Conservation (phyloP, 2,329 filamentous ascomycete genomes). For the Aspergillus brunneoviolaceus region DNA sequence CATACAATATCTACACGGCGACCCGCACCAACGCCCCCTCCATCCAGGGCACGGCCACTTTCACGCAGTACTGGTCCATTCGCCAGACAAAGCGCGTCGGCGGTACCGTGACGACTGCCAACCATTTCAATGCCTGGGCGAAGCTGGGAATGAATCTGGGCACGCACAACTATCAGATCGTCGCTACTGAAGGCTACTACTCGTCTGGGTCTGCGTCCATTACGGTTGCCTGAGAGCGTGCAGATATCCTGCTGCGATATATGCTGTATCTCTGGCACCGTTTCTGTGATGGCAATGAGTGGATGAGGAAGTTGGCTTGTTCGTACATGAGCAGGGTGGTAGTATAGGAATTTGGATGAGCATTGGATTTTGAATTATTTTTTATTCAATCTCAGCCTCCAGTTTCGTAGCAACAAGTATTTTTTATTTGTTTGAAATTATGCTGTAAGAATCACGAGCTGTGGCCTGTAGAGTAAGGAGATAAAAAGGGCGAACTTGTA, state of each 20-base stretch:
- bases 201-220: conserved; percentile 41
- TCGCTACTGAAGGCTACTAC: conserved; percentile 46
- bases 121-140: conserved; percentile 41
- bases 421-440: too few species aligned
- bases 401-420: too few species aligned
- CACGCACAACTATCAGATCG: conserved; percentile 42
- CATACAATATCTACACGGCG: conserved; percentile 41
- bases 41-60: conserved; percentile 42
- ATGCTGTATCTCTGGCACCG: too few species aligned
- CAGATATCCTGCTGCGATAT: background rate
- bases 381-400: too few species aligned
- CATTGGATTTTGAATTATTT: too few species aligned
- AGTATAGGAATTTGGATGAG: too few species aligned
- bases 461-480: too few species aligned
- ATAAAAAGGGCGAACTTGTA: too few species aligned
- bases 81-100: conserved; percentile 35
- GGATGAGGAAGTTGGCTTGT: too few species aligned
- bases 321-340: too few species aligned
- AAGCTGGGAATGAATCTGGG: conserved; percentile 33
- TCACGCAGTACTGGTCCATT: conserved; percentile 46
- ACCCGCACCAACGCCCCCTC: conserved; percentile 41
- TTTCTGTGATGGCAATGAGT: too few species aligned
- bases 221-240: conserved; percentile 32
- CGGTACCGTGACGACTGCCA: conserved; percentile 37
- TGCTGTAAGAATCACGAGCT: too few species aligned